Percentiles rank a stretch among this genome's conserved stretches.
phyloP scores from a whole-genome alignment of 352 stramenopile genomes.

The Plasmopara halstedii region DNA sequence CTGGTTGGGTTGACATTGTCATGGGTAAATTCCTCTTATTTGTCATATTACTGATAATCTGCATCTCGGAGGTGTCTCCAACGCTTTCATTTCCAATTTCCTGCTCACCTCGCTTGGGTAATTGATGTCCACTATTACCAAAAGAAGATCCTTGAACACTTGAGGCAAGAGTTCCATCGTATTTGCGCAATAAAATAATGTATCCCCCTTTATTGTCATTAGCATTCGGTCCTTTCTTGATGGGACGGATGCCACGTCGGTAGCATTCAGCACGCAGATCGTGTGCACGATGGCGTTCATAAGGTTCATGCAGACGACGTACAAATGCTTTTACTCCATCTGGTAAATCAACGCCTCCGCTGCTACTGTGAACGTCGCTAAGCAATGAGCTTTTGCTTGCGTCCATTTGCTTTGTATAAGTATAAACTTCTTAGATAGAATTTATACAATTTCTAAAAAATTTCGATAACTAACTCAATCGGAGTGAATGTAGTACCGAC shows the following conservation, averaged over 20 bases:
- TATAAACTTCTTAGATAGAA: slow-evolving; percentile 4
- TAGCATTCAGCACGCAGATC: slow-evolving; percentile 76
- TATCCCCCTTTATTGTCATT: slow-evolving; percentile 84
- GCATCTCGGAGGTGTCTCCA: slow-evolving; percentile 8
- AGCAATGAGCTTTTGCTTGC: slow-evolving; percentile 16
- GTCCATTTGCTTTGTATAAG: slow-evolving; percentile 12
- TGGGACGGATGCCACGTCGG: slow-evolving; percentile 57
- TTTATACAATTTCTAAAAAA: too few relatives aligned
- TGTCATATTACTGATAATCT: slow-evolving; percentile 17
- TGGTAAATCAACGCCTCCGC: slow-evolving; percentile 57
- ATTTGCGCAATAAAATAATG: slow-evolving; percentile 58
- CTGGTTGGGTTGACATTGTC: slow-evolving; percentile 17
- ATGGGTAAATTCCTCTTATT: slow-evolving; percentile 54
- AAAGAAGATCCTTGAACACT: slow-evolving; percentile 2
- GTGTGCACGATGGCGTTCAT: slow-evolving; percentile 68
- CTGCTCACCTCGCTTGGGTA: slow-evolving; percentile 16
- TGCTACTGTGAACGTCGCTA: slow-evolving; percentile 37
- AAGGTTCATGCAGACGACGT: slow-evolving; percentile 52
- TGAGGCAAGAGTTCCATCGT: slow-evolving; percentile 24
- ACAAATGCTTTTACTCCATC: slow-evolving; percentile 17
- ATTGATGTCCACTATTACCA: slow-evolving; percentile 8
- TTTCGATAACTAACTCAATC: neutral
- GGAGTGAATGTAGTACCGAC: too few relatives aligned
- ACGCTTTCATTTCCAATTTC: slow-evolving; percentile 17
- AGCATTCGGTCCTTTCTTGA: slow-evolving; percentile 76